Base-by-base conservation (phyloP, 225 moss, liverwort and hornwort genomes). In the Polytrichum formosum region DNA sequence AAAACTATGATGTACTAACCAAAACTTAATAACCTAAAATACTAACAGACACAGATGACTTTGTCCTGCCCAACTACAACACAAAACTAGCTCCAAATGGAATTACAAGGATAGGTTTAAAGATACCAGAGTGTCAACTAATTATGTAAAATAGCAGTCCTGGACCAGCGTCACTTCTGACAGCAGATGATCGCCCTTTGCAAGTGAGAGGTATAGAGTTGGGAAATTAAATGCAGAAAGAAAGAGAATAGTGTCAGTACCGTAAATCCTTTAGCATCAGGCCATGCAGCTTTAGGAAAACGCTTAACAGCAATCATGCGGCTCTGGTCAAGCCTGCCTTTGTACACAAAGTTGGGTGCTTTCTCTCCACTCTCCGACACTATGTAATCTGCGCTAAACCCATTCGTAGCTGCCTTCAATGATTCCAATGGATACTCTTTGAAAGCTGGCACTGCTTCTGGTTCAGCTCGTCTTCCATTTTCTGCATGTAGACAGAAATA, bases 331-430 rank as follows among this genome's bases (percentile, higher is more conserved):
- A 97, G 76, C 83, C 90, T 92, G 74, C 96, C 94, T 80, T 92
- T 97, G 78, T 92, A 95, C 0, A 97, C 96, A 74, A 87, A 89
- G 77, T 97, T 97, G 17, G 93, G 94, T 56, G 94, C 94, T 75
- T 95, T 97, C 80, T 94, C 96, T 67, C 96, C 94, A 66, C 96
- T 97, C 79, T 97, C 96, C 25, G 96, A 97, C 30, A 97, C 94
- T 26, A 93, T 92, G 73, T 85, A 90, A 55, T 97, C 94, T 16
- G 89, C 77, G 79, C 88, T 90, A 72, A 97, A 97, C 67, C 93
- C 92, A 83, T 97, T 93, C 17, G 96, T 97, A 33, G 96, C 96
- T 54, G 84, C 84, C 72, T 80, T 97, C 79, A 97, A 74, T 53
- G 90, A 79, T 64, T 97, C 96, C 84, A 94, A 73, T 46, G 94